Conservation (phyloP, 495 filamentous ascomycete genomes). For the Aspergillus sclerotioniger region DNA sequence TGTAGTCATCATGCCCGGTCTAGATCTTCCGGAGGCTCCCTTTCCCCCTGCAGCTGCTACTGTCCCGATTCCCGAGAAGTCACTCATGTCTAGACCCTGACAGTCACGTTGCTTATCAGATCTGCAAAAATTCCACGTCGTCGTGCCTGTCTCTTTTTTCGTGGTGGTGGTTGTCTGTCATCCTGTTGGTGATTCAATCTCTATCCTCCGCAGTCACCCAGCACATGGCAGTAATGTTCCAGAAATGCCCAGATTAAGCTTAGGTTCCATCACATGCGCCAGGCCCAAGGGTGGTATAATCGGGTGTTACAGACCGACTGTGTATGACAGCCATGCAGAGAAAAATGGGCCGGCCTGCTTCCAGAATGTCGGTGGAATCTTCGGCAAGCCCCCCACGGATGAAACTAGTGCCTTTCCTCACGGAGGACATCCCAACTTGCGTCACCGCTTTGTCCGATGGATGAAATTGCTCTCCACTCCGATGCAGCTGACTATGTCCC, state of each 20-base stretch:
- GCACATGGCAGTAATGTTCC: background rate
- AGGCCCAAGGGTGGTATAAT: background rate
- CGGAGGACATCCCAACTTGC: background rate
- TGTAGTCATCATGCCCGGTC: background rate
- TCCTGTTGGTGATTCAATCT: background rate
- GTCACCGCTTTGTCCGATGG: conserved; percentile 9
- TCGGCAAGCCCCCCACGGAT: conserved; percentile 1
- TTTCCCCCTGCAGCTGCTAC: background rate
- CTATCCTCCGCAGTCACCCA: background rate
- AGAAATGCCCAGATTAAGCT: background rate
- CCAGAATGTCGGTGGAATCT: background rate
- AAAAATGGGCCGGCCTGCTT: background rate
- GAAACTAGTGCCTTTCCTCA: conserved; percentile 7
- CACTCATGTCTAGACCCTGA: background rate
- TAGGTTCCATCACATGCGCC: background rate
- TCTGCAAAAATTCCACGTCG: background rate
- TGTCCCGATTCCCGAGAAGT: background rate
- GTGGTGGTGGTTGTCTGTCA: background rate
- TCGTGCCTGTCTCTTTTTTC: background rate
- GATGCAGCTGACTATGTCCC: conserved; percentile 15
- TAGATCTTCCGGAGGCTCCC: background rate
- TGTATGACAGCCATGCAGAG: background rate
- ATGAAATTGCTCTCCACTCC: conserved; percentile 18
- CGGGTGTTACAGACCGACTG: background rate
- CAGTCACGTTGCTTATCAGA: background rate